Evolutionary conservation across 225 moss, liverwort and hornwort genomes (phyloP), one percentile per base, ranked within the genome.

Genomic region (Lunularia cruciata): DNA sequence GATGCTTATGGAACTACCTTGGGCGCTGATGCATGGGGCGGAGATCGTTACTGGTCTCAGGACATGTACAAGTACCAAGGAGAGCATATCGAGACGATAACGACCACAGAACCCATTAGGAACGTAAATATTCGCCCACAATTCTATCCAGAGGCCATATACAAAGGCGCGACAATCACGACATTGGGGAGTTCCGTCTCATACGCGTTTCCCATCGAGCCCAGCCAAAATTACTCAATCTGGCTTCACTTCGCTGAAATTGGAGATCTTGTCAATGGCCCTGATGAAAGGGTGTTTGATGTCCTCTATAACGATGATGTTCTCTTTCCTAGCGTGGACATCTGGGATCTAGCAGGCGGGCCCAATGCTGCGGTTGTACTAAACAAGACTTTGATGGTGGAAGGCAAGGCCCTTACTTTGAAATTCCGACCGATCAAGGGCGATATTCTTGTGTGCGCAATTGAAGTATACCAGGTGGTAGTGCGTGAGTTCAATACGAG

Each of bases 201-300:
- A 0, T 98, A 90, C 47, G 85, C 82, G 15, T 80, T 92, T 19
- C 87, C 90, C 34, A 87, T 89, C 14, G 76, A 78, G 25, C 67
- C 86, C 0, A 83, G 84, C 2, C 87, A 79, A 67, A 98, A 89
- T 15, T 98, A 90, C 74, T 89, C 92, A 5, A 82, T 98, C 43
- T 98, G 96, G 92, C 26, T 91, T 51, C 92, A 98, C 74, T 87
- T 98, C 32, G 96, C 96, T 34, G 96, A 98, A 76, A 89, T 98
- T 47, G 67, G 46, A 26, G 57, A 67, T 6, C 23, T 33, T 2
- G 33, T 93, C 15, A 76, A 76, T 1, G 77, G 35, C 7, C 28
- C 81, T 3, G 83, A 57, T 8, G 75, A 78, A 75, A 86, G 96
- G 34, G 80, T 89, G 3, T 98, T 98, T 14, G 69, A 93, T 54